Conservation (phyloP, 2,329 filamentous ascomycete species). For the Endoconidiophora polonica region DNA sequence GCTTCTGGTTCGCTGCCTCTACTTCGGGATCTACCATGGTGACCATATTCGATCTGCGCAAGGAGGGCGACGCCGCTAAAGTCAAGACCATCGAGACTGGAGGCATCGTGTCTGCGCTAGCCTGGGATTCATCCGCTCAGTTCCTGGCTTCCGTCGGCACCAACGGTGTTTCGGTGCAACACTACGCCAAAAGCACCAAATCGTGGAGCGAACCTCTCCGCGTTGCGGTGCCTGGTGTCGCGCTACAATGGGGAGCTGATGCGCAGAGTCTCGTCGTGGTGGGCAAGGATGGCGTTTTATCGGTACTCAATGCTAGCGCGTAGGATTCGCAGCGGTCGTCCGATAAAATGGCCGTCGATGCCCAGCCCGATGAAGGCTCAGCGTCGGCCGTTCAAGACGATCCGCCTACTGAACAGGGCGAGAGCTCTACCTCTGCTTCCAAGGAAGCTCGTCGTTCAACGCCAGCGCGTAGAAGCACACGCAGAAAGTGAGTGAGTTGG, state of each 20-base stretch:
- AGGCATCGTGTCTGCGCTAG: conserved; percentile 55
- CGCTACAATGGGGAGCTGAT: conserved; percentile 59
- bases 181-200: conserved; percentile 77
- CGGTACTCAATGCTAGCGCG: conserved; percentile 45
- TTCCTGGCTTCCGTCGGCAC: conserved; percentile 72
- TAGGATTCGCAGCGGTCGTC: conserved; percentile 14
- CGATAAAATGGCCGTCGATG: neutral
- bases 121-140: conserved; percentile 92
- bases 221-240: conserved; percentile 55
- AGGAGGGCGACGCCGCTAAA: conserved; percentile 65
- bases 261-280: conserved; percentile 62
- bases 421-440: too few relatives aligned
- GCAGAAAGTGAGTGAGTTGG: too few relatives aligned
- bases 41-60: conserved; percentile 82
- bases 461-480: too few relatives aligned
- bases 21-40: conserved; percentile 62
- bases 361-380: neutral
- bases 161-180: conserved; percentile 69
- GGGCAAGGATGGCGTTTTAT: conserved; percentile 58
- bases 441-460: too few relatives aligned
- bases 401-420: too few relatives aligned
- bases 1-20: conserved; percentile 81
- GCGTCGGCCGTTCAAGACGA: neutral
- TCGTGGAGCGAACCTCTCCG: conserved; percentile 75
- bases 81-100: conserved; percentile 79